Conservation (phyloP, 106 monocot genomes). For the Vanilla planifolia region DNA sequence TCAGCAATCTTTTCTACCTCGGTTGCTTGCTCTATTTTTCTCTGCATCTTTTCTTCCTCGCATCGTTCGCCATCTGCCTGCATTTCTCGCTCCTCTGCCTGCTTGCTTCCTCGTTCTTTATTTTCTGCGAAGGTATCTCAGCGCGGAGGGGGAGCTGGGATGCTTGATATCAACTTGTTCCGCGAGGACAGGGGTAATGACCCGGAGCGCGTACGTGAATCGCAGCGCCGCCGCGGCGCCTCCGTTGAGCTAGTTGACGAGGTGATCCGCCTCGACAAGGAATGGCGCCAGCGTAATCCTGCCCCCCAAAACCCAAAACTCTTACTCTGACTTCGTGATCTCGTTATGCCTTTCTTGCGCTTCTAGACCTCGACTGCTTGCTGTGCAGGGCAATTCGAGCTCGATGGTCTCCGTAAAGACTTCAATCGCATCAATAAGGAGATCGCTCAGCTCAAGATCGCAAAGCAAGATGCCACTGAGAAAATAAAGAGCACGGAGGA, state of each 20-base stretch:
- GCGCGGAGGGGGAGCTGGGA: slow-evolving; percentile 7
- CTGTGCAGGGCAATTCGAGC: slow-evolving; percentile 75
- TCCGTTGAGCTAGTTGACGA: slow-evolving; percentile 83
- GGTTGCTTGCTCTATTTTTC: too few relatives aligned
- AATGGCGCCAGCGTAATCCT: slow-evolving; percentile 72
- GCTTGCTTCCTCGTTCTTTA: background rate
- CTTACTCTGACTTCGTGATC: background rate
- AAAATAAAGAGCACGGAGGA: slow-evolving; percentile 80
- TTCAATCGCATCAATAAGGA: slow-evolving; percentile 89
- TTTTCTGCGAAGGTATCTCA: background rate
- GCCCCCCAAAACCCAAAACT: background rate
- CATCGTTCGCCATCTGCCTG: too few relatives aligned
- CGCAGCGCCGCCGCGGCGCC: slow-evolving; percentile 84
- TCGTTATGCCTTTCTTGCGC: background rate
- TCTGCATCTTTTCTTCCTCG: too few relatives aligned
- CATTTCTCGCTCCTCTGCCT: background rate
- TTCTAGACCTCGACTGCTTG: background rate
- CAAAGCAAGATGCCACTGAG: slow-evolving; percentile 67
- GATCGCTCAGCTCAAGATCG: slow-evolving; percentile 68
- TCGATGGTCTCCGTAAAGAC: slow-evolving; percentile 70
- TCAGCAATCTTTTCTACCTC: too few relatives aligned
- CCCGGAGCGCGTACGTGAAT: slow-evolving; percentile 76
- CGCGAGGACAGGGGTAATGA: slow-evolving; percentile 71
- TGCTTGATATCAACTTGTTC: slow-evolving; percentile 87
- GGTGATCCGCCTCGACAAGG: slow-evolving; percentile 83